These are phyloP conservation scores for Populus tomentosa DNA, from an alignment of 441 rosid species.

Conservation along the genomic window DNA sequence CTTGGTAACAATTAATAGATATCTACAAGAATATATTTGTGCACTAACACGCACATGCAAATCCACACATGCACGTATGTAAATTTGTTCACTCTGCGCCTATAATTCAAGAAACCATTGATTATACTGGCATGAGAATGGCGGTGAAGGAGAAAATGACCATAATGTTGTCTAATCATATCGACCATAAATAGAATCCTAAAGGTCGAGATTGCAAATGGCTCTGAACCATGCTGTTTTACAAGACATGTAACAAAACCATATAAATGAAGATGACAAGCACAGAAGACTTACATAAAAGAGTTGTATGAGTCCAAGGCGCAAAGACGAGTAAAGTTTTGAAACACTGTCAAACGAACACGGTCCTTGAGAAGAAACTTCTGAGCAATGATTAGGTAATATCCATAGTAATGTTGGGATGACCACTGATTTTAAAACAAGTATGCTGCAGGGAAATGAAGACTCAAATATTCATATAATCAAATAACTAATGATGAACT, in stretches of 20 bases:
- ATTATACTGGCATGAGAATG: background rate
- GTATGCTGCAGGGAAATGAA: constrained; percentile 49
- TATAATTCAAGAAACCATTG: background rate
- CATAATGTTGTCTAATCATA: no score
- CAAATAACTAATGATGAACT: background rate
- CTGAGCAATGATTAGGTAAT: constrained; percentile 58
- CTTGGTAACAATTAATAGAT: background rate
- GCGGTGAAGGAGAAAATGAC: background rate
- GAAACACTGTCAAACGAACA: constrained; percentile 37
- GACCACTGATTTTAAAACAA: constrained; percentile 61
- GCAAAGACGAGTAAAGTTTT: constrained; percentile 53
- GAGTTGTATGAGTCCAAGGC: constrained; percentile 61
- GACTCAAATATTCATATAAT: constrained; percentile 4
- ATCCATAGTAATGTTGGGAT: constrained; percentile 75
- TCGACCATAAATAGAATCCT: background rate
- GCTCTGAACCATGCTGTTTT: background rate
- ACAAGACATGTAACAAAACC: background rate
- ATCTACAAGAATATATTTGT: background rate
- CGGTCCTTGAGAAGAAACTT: constrained; percentile 36
- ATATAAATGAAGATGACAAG: background rate
- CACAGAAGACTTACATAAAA: constrained; percentile 62
- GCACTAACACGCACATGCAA: background rate
- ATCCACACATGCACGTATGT: background rate
- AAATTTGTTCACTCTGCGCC: background rate
- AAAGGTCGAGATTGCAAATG: background rate